Conservation (phyloP, 306 rosid species). For the Herpetospermum pedunculosum region DNA sequence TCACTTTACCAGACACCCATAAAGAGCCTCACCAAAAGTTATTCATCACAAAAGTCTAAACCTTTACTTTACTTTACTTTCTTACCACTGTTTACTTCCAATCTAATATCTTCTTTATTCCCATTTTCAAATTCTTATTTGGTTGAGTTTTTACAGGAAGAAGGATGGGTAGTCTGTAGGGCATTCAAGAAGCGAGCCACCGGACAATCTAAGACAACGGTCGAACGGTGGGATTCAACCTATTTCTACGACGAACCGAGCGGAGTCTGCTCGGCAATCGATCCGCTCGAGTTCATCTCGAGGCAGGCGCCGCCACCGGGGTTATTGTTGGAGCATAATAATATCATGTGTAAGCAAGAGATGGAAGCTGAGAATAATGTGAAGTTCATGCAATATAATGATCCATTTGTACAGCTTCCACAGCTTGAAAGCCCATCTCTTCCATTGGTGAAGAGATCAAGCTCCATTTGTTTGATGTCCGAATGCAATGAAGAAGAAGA, state of each 20-base stretch:
- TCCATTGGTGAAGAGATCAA: slow-evolving; percentile 48
- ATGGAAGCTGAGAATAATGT: slow-evolving; percentile 38
- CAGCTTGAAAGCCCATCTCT: slow-evolving; percentile 66
- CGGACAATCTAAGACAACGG: slow-evolving; percentile 34
- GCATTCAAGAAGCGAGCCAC: slow-evolving; percentile 83
- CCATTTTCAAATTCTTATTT: not conserved
- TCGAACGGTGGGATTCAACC: slow-evolving; percentile 62
- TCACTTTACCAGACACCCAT: slow-evolving; percentile 22
- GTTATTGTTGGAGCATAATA: slow-evolving; percentile 17
- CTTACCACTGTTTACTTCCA: not conserved
- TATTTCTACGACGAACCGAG: slow-evolving; percentile 54
- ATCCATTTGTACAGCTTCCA: slow-evolving; percentile 61
- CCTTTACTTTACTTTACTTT: not conserved
- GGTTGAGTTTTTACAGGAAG: slow-evolving; percentile 46
- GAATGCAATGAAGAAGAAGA: slow-evolving; percentile 37
- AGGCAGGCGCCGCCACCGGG: slow-evolving; percentile 28
- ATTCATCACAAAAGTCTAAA: not conserved
- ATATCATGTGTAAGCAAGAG: slow-evolving; percentile 72
- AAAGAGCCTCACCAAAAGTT: not conserved
- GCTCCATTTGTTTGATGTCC: slow-evolving; percentile 27
- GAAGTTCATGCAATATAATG: slow-evolving; percentile 29
- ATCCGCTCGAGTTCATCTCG: slow-evolving; percentile 44
- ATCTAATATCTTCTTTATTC: not conserved
- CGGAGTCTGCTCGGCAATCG: slow-evolving; percentile 25
- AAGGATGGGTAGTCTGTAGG: slow-evolving; percentile 98